Evolutionary conservation across 148 eudicot genomes (phyloP), one percentile per base, ranked within the genome.

Genomic region (Vaccinium darrowii): DNA sequence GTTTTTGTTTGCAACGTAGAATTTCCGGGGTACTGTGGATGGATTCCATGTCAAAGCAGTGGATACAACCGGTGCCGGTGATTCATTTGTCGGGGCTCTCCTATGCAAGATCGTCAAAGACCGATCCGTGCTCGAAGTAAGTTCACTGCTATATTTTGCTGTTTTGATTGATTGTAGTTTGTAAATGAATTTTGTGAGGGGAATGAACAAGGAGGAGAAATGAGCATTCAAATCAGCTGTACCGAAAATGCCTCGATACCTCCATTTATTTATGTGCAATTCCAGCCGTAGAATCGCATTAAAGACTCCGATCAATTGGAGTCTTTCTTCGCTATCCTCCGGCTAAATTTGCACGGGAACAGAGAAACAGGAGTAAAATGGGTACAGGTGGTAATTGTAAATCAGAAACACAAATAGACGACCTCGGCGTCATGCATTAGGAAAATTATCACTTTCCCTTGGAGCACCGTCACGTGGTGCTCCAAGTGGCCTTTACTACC

Each of bases 11-110:
- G 76, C 49, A 36, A 36, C n/a, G 6, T 36, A 72, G 76, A 36
- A 72, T 72, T 72, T 72, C 47, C 76, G n/a, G 3, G 76, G 76
- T 0, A 36, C 47, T 72, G 92, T 95, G 11, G 94, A 89, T 4
- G 95, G 83, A 0, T 95, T 93, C 88, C 90, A 63, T 67, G 97
- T 95, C 30, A 86, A 89, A 3, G 78, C 94, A 5, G 92, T 95
- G 19, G 98, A 95, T 81, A 94, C 98, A 63, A 95, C 98, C 0
- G 98, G 98, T 74, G 98, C 98, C 8, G 98, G 98, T 30, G 98
- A 95, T 83, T 89, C 98, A 13, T 95, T 94, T 25, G 93, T 94
- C 21, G 98, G 98, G 52, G 94, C 97, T 18, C 89, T 95, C 50
- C 87, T 95, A 1, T 82, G 87, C 87, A 95, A 92, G 90, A 84